Conservation (phyloP, 306 rosid species). For the Corylus americana region DNA sequence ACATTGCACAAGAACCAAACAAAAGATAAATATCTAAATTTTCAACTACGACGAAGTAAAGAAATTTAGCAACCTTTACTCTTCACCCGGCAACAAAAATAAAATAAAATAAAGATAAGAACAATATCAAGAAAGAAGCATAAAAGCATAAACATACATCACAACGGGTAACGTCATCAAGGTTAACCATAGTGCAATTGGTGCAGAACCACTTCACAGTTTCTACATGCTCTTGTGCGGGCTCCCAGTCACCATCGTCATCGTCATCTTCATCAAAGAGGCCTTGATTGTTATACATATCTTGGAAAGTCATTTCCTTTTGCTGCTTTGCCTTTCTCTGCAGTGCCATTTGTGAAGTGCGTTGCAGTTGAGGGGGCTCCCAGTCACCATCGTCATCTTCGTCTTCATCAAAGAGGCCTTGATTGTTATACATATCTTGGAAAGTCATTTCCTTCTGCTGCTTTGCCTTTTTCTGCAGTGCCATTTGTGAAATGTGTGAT, state of each 20-base stretch:
- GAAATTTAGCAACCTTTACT: not conserved
- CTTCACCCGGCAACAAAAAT: not conserved
- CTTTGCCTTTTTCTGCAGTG: constrained; percentile 47
- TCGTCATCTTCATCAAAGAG: constrained; percentile 60
- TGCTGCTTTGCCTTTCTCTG: constrained; percentile 53
- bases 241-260: constrained; percentile 91
- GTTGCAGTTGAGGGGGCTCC: constrained; percentile 57
- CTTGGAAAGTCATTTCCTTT: constrained; percentile 72
- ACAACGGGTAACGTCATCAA: constrained; percentile 45
- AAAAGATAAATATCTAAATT: not conserved
- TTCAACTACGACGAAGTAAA: not conserved
- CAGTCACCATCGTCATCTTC: constrained; percentile 81
- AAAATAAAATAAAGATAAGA: not conserved
- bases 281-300: constrained; percentile 52
- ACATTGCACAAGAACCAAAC: constrained; percentile 23
- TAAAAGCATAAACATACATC: constrained; percentile 58
- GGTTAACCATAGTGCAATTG: constrained; percentile 79
- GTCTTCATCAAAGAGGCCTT: constrained; percentile 50
- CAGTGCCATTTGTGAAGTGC: not conserved
- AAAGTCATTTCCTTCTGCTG: constrained; percentile 66
- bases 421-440: constrained; percentile 60
- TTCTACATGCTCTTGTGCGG: constrained; percentile 54
- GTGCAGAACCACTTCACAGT: constrained; percentile 79
- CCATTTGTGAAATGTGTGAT: no score
- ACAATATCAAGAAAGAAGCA: constrained; percentile 22